phyloP scores from a whole-genome alignment of 1,284 basidiomycete species.

The Leccinum fuscescens region DNA sequence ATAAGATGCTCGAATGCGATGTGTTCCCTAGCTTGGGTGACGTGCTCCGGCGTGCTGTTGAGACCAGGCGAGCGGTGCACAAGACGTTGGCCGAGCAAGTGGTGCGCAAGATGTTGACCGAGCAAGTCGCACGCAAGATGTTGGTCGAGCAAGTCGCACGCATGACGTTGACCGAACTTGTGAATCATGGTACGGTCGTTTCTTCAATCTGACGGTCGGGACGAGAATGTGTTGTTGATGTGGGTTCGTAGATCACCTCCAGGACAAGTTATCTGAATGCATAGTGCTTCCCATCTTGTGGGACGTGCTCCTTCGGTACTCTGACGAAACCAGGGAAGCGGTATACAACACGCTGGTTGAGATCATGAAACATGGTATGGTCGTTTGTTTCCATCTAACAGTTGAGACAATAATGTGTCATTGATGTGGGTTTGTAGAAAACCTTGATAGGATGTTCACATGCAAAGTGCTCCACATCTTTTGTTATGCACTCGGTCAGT shows the following conservation, averaged over 20 bases:
- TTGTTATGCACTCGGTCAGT: accelerated
- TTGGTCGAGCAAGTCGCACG: background rate
- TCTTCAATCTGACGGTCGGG: background rate
- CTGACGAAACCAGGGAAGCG: background rate
- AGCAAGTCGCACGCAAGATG: background rate
- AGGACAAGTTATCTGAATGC: background rate
- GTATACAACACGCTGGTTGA: background rate
- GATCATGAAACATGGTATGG: background rate
- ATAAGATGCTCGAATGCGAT: too few relatives aligned
- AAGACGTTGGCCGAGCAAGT: too few relatives aligned
- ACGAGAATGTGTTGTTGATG: background rate
- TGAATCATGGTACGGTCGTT: too few relatives aligned
- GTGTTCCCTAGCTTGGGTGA: too few relatives aligned
- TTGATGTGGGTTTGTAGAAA: background rate
- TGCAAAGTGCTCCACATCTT: background rate
- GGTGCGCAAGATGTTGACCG: background rate
- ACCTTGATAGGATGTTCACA: background rate
- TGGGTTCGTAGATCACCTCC: background rate
- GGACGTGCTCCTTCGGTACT: background rate
- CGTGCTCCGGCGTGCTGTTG: too few relatives aligned
- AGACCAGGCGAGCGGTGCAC: too few relatives aligned
- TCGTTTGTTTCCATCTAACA: background rate
- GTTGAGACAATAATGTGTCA: background rate
- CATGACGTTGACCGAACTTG: too few relatives aligned
- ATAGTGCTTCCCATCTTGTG: background rate